Percentiles rank a stretch among this genome's conserved stretches.
Evolutionary conservation across 306 rosid species (phyloP).

Genomic region (Benincasa hispida): DNA sequence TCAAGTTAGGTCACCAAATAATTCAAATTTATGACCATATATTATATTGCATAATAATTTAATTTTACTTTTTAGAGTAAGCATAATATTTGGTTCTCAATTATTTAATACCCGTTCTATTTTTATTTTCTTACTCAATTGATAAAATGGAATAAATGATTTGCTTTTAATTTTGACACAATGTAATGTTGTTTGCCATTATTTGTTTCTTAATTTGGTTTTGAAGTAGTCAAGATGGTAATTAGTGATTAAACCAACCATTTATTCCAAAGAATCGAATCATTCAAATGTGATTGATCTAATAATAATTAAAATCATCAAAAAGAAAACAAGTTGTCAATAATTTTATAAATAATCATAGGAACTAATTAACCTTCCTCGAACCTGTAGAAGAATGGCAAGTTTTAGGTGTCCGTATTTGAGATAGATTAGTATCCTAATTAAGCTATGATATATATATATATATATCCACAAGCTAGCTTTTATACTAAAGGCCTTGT

Average conservation of each 20-base stretch:
- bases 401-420: not conserved
- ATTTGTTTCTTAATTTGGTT: not conserved
- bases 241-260: no score
- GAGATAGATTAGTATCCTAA: not conserved
- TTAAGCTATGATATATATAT: no score
- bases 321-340: not conserved
- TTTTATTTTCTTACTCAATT: no score
- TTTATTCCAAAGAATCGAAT: not conserved
- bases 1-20: slow-evolving; percentile 1
- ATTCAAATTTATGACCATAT: not conserved
- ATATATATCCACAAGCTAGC: no score
- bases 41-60: not conserved
- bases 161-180: not conserved
- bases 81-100: not conserved
- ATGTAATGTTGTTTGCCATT: not conserved
- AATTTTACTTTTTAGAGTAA: no score
- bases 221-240: not conserved
- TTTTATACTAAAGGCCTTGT: no score
- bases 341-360: not conserved
- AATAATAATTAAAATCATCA: not conserved
- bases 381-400: not conserved
- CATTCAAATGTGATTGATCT: not conserved
- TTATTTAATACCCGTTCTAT: not conserved
- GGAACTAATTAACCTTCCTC: not conserved
- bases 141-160: not conserved